These are phyloP conservation scores for Lyophyllum semitale DNA, from an alignment of 768 basidiomycete genomes.

Conservation along the genomic window DNA sequence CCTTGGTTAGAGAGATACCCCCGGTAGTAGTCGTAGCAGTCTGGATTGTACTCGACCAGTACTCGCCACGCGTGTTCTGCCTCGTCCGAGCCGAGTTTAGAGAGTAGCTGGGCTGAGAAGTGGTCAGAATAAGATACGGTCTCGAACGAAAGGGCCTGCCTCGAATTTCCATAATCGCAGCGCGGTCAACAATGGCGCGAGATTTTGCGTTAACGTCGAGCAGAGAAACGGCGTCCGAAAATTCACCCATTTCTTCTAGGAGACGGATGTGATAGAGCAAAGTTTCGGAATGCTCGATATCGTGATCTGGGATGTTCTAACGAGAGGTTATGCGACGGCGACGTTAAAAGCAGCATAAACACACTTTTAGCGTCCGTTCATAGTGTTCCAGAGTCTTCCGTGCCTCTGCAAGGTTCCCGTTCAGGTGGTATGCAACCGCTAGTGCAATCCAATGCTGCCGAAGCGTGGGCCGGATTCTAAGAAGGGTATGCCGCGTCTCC, in stretches of 20 bases:
- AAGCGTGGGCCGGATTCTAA: constrained; percentile 76
- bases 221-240: constrained; percentile 57
- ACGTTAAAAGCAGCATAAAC: constrained; percentile 11
- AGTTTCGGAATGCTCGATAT: constrained; percentile 83
- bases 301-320: constrained; percentile 76
- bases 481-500: constrained; percentile 79
- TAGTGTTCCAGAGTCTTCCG: constrained; percentile 75
- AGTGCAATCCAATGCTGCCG: constrained; percentile 90
- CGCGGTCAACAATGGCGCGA: constrained; percentile 70
- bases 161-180: constrained; percentile 65
- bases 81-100: constrained; percentile 62
- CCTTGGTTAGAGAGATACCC: constrained; percentile 70
- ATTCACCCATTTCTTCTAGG: constrained; percentile 72
- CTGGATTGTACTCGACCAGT: constrained; percentile 84
- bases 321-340: background rate
- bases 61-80: constrained; percentile 82
- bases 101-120: constrained; percentile 71
- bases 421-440: constrained; percentile 87
- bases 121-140: constrained; percentile 5
- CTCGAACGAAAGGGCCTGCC: constrained; percentile 39
- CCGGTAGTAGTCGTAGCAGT: constrained; percentile 78
- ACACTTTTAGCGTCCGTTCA: constrained; percentile 69
- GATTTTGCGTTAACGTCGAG: constrained; percentile 68
- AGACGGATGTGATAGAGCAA: constrained; percentile 75
- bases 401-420: constrained; percentile 71